These are phyloP conservation scores for Sarocladium kiliense DNA, from an alignment of 2,329 filamentous ascomycete genomes.

Conservation along the genomic window DNA sequence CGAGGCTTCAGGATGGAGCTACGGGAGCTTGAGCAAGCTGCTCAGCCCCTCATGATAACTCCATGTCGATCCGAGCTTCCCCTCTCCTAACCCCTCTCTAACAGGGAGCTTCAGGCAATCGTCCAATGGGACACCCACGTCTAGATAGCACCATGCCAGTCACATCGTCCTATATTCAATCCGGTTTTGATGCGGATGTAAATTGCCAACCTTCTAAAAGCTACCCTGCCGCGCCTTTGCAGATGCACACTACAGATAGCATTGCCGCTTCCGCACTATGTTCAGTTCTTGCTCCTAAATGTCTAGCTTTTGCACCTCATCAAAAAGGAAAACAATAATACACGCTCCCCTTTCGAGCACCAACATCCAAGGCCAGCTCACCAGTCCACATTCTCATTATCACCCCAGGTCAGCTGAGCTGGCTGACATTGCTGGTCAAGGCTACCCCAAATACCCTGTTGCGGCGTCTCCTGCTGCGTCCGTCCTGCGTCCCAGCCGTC, in stretches of 20 bases:
- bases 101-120: neutral
- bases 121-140: too few relatives aligned
- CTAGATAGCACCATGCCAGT: neutral
- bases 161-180: neutral
- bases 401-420: too few relatives aligned
- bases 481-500: neutral
- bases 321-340: conserved; percentile 2
- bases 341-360: neutral
- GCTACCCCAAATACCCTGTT: too few relatives aligned
- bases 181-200: neutral
- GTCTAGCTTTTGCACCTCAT: neutral
- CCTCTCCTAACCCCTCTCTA: neutral
- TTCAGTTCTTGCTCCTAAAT: neutral
- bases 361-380: neutral
- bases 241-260: neutral
- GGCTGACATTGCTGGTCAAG: too few relatives aligned
- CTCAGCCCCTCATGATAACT: neutral
- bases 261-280: neutral
- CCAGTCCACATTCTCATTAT: neutral
- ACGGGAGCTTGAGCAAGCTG: neutral
- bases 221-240: neutral
- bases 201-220: neutral
- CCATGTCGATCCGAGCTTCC: neutral
- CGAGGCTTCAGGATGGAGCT: neutral
- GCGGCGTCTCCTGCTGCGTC: too few relatives aligned